These are phyloP conservation scores for Nepenthes alata DNA, from an alignment of 179 eudicot genomes.

Conservation along the genomic window DNA sequence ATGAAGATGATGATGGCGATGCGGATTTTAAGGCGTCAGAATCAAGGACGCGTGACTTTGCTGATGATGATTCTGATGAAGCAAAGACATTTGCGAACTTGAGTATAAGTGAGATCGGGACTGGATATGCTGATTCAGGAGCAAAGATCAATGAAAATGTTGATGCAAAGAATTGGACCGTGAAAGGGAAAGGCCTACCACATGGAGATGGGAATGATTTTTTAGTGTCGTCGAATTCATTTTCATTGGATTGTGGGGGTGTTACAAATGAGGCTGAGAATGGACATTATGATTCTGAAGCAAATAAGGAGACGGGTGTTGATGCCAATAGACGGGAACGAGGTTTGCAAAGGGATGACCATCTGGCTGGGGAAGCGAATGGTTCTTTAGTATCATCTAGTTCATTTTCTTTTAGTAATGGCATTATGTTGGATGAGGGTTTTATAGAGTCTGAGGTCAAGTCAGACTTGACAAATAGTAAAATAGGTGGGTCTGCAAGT, in stretches of 20 bases:
- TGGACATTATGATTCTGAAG: conserved; percentile 12
- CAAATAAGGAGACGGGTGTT: neutral
- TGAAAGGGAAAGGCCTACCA: conserved; percentile 5
- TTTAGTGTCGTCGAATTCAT: conserved; percentile 19
- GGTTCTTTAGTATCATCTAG: conserved; percentile 11
- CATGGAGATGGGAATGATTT: conserved; percentile 13
- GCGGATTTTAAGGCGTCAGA: conserved; percentile 6
- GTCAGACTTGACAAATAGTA: conserved; percentile 17
- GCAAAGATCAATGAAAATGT: conserved; percentile 7
- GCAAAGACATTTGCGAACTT: conserved; percentile 41
- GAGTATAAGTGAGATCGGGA: conserved; percentile 28
- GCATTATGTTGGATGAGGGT: conserved; percentile 19
- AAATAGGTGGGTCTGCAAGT: conserved; percentile 24
- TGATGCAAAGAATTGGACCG: conserved; percentile 2
- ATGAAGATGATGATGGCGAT: conserved; percentile 36
- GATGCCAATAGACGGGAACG: neutral
- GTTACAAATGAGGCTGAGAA: conserved; percentile 20
- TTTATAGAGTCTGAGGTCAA: conserved; percentile 14
- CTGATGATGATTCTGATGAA: conserved; percentile 46
- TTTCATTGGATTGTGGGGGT: conserved; percentile 18
- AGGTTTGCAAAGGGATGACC: conserved; percentile 5
- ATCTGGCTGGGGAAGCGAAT: conserved; percentile 12
- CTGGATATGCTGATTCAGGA: conserved; percentile 13
- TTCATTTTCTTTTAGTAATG: conserved; percentile 32
- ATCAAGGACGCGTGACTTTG: conserved; percentile 13